A percentile compares a stretch with the other conserved stretches of the same genome.
Evolutionary conservation across 208 protist genomes (phyloP).

Genomic region (Porcisia hertigi): DNA sequence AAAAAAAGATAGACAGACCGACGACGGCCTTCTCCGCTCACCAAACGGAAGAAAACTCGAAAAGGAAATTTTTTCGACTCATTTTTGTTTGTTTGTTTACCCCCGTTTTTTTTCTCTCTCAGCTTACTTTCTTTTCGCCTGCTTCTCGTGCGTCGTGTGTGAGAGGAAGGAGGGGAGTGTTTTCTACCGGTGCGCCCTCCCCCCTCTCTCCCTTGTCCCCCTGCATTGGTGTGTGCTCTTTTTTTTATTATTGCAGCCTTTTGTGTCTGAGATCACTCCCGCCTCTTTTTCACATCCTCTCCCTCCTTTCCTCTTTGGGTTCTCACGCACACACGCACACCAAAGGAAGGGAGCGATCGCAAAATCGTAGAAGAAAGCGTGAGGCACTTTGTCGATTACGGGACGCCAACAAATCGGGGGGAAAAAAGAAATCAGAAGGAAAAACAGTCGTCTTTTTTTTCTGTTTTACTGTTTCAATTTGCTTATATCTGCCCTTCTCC

Average conservation of each 20-base stretch:
- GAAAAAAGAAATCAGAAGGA: slow-evolving; percentile 6
- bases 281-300: neutral
- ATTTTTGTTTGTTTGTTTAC: neutral
- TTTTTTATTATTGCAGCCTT: slow-evolving; percentile 1
- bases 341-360: neutral
- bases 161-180: too few species aligned
- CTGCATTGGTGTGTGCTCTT: neutral
- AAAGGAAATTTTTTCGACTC: neutral
- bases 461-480: neutral
- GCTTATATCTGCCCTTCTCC: neutral
- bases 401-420: slow-evolving; percentile 9
- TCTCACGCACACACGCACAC: neutral
- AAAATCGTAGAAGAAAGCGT: neutral
- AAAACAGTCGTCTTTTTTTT: neutral
- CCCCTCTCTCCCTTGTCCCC: too few species aligned
- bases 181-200: too few species aligned
- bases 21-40: too few species aligned
- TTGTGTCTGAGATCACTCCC: neutral
- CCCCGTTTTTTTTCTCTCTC: neutral
- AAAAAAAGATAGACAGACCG: too few species aligned
- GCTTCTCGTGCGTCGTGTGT: neutral
- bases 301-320: neutral
- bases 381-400: neutral
- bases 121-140: neutral
- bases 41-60: too few species aligned